Base-by-base conservation (phyloP, 768 basidiomycete species). In the Agrocybe chaxingu region DNA sequence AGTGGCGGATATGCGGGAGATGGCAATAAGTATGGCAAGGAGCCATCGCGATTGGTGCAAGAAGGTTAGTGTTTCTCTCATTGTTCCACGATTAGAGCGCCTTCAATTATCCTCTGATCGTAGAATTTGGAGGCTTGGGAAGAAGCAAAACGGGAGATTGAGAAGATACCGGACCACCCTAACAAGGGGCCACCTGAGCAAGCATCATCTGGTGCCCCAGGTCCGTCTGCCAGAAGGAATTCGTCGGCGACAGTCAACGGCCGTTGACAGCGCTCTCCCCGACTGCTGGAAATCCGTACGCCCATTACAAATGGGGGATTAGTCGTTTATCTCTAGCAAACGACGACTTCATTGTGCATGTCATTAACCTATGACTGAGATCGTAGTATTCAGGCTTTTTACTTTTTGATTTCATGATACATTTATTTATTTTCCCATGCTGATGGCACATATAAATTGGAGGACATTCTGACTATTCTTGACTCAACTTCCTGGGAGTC, bases 121-220 rank as follows among this genome's bases (percentile, higher is more conserved):
- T 58, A 98, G 96, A 99, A 98, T 70, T 75, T 99, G 44, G 91
- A 97, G 62, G 90, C 88, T 47, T 99, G 97, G 97, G 88, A 96
- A 71, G 93, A 93, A 61, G 97, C 93, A 7, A 92, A 92, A 74
- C 81, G 80, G 58, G 94, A 96, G 62, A 90, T 97, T 56, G 83
- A 84, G 48, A 87, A 87, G 69, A 95, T 99, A 64, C 87, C 92
- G 33, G 81, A 85, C 48, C 94, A 97, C 66, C 94, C 94, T 11
- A 97, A 95, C 65, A 80, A 76, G 60, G 64, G 71, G 40, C 80
- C 84, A 12, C 61, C 73, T 47, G 63, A 62, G 45, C 60, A 65
- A 54, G 60, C 66, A 45, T 64, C 54, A 48, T 64, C 50, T 37
- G 56, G 63, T 38, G 60, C 56, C 24, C 56, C 68, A 57, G 66